These are phyloP conservation scores for Mycena vitilis DNA, from an alignment of 768 basidiomycete genomes.

Conservation along the genomic window DNA sequence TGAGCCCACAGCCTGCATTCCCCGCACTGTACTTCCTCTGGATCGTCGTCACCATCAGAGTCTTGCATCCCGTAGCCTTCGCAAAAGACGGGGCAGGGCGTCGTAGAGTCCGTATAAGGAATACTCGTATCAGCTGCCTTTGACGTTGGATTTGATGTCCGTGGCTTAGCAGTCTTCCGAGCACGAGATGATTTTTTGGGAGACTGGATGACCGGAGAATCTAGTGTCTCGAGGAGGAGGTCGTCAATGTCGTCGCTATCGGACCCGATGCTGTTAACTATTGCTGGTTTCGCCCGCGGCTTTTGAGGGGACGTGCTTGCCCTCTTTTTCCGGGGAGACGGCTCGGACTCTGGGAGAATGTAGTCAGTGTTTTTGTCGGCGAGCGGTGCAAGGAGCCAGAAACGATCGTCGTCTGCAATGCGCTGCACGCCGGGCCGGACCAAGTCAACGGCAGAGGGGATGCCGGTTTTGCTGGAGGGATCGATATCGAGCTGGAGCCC, in stretches of 20 bases:
- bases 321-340: neutral
- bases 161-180: too few species aligned
- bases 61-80: slow-evolving; percentile 10
- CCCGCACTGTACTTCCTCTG: slow-evolving; percentile 21
- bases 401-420: slow-evolving; percentile 1
- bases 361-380: neutral
- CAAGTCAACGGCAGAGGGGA: slow-evolving; percentile 3
- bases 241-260: too few species aligned
- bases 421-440: neutral
- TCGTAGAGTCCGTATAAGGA: neutral
- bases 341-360: neutral
- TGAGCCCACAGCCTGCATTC: slow-evolving; percentile 17
- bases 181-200: neutral
- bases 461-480: neutral
- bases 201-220: neutral
- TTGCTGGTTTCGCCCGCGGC: neutral
- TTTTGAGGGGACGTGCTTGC: neutral
- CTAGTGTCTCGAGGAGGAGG: too few species aligned
- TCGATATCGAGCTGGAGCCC: neutral
- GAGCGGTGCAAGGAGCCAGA: neutral
- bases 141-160: too few species aligned
- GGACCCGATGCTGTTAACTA: neutral
- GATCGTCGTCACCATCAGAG: slow-evolving; percentile 13
- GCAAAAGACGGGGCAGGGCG: slow-evolving; percentile 12
- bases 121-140: too few species aligned